Evolutionary conservation across 139 green algal genomes (phyloP).

Genomic region (Chlamydomonas schloesseri): DNA sequence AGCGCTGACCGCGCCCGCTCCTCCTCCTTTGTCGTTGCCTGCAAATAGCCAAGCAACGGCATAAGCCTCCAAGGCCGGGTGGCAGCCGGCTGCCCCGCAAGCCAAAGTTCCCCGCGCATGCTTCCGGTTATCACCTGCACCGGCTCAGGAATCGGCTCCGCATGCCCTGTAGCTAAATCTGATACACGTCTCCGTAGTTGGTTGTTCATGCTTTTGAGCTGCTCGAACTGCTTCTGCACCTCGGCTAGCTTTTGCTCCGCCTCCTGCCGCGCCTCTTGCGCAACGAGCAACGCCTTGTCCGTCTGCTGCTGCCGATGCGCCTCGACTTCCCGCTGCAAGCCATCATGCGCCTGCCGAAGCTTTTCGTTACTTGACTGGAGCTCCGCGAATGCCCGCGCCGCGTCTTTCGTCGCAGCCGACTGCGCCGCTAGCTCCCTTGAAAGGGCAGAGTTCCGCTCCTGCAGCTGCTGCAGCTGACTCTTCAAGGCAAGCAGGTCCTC

Average conservation of each 20-base stretch:
- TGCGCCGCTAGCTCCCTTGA: not conserved
- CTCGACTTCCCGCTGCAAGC: not conserved
- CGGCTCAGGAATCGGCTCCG: slow-evolving; percentile 8
- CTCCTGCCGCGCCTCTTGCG: not conserved
- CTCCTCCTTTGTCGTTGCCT: not conserved
- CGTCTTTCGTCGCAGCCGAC: not conserved
- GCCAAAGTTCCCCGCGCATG: too few relatives aligned
- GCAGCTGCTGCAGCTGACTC: slow-evolving; percentile 26
- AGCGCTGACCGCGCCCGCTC: not conserved
- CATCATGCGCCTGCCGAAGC: slow-evolving; percentile 12
- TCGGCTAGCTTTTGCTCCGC: slow-evolving; percentile 32
- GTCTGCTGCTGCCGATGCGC: not conserved
- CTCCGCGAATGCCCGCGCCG: not conserved
- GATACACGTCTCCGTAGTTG: slow-evolving; percentile 35
- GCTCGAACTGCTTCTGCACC: slow-evolving; percentile 15
- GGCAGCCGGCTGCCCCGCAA: too few relatives aligned
- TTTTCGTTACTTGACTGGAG: slow-evolving; percentile 4
- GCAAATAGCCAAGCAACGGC: not conserved
- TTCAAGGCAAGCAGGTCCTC: slow-evolving; percentile 15
- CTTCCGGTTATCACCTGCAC: slow-evolving; percentile 3
- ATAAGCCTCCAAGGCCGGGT: not conserved
- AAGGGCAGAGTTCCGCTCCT: slow-evolving; percentile 20
- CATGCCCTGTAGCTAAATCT: slow-evolving; percentile 32
- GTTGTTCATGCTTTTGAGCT: slow-evolving; percentile 42
- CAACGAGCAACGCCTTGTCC: not conserved